phyloP scores from a whole-genome alignment of 2,329 filamentous ascomycete genomes.

The Colletotrichum cereale region DNA sequence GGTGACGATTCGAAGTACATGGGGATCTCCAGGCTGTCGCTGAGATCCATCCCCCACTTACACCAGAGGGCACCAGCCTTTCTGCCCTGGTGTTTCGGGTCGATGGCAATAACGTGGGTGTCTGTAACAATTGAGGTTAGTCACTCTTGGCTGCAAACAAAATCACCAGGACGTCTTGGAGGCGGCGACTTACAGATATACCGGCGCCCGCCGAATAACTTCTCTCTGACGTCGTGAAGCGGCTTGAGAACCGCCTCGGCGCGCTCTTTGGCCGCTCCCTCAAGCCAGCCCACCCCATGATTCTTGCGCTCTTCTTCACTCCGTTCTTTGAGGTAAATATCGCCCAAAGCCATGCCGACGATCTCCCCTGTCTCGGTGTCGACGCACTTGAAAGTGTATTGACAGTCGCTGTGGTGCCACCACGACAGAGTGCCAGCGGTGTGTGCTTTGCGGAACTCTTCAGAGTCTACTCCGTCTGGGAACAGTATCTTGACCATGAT shows the following conservation, averaged over 20 bases:
- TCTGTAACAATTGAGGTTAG: slow-evolving; percentile 44
- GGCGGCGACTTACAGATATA: slow-evolving; percentile 56
- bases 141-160: slow-evolving; percentile 1
- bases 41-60: slow-evolving; percentile 55
- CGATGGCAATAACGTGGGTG: slow-evolving; percentile 58
- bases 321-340: slow-evolving; percentile 55
- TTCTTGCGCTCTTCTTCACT: slow-evolving; percentile 57
- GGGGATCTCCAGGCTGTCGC: slow-evolving; percentile 53
- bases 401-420: slow-evolving; percentile 53
- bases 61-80: slow-evolving; percentile 57
- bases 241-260: slow-evolving; percentile 58
- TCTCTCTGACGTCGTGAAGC: slow-evolving; percentile 56
- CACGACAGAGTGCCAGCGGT: slow-evolving; percentile 55
- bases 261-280: slow-evolving; percentile 56
- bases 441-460: slow-evolving; percentile 58
- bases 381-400: slow-evolving; percentile 62
- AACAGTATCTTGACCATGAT: slow-evolving; percentile 59
- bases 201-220: slow-evolving; percentile 53
- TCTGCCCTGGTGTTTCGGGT: slow-evolving; percentile 57
- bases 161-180: not conserved
- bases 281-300: slow-evolving; percentile 59
- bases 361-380: slow-evolving; percentile 58
- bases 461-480: slow-evolving; percentile 49
- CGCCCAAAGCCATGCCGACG: slow-evolving; percentile 61
- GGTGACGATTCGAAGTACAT: slow-evolving; percentile 62